Evolutionary conservation across 1,139 yeast genomes (phyloP), one percentile per base, ranked within the genome.

Genomic region (Hemisphaericaspora xylofermentans): DNA sequence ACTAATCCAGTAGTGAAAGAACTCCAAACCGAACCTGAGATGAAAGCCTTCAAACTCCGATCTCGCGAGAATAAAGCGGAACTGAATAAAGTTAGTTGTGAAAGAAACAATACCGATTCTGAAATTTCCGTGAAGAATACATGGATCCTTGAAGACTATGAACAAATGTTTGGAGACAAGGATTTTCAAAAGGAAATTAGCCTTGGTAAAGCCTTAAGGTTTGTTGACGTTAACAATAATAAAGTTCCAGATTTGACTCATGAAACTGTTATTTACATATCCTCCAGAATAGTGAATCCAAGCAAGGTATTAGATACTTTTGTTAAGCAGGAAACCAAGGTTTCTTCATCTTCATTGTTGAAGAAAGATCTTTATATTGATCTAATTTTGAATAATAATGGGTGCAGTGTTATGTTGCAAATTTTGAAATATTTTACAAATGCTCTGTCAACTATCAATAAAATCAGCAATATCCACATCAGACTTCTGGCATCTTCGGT

Each of bases 311-410:
- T 48, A 2, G 12, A 25, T 18, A 15, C 33, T 9, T 48, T 21
- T 31, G 45, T 46, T 15, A 24, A 36, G 33, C 24, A 33, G 15
- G 7, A 19, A 24, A 12, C 8, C 4, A 43, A 39, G 25, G 19
- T 31, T 15, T 29, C 3, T 16, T 15, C 32, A 15, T 12, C 21
- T 16, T n/a, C 32, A 15, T 12, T n/a, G n/a, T n/a, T 16, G 3
- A 31, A 18, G 33, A 37, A 33, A 18, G 40, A 41, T 26, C 26
- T 48, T 26, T 48, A 42, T 30, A 44, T 48, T 40, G 51, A 48
- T 40, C 45, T 48, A 35, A 39, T 48, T n/a, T 39, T 48, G 40
- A 46, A 43, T 30, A 46, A 48, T 26, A 44, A 32, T 32, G 51
- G 51, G 3, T 45, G 43, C 32, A 48, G 40, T 32, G 45, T 48